Evolutionary conservation across 345 rosid genomes (phyloP).

Genomic region (Alliaria petiolata): DNA sequence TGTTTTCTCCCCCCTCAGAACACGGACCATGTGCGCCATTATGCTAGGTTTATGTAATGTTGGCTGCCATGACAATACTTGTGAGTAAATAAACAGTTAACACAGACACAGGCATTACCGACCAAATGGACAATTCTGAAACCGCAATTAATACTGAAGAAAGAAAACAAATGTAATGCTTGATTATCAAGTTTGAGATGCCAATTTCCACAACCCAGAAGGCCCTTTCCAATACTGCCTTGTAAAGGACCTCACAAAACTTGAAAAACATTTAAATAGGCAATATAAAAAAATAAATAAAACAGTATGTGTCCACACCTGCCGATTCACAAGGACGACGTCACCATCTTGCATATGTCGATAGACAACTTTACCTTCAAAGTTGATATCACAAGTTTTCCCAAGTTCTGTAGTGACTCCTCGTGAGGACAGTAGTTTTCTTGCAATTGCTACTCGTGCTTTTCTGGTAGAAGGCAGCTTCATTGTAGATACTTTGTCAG

Average conservation of each 20-base stretch:
- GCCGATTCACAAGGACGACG: conserved; percentile 89
- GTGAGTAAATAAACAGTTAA: conserved; percentile 21
- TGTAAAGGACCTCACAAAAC: not conserved
- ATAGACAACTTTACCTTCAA: conserved; percentile 78
- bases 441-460: conserved; percentile 62
- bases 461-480: conserved; percentile 48
- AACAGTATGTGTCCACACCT: conserved; percentile 47
- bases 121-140: not conserved
- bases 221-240: not conserved
- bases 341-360: conserved; percentile 96
- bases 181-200: not conserved
- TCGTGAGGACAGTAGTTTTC: conserved; percentile 74
- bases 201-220: too few species aligned
- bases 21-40: conserved; percentile 96
- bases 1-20: conserved; percentile 88
- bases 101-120: not conserved
- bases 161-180: not conserved
- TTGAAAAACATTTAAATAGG: not conserved
- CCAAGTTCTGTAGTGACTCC: conserved; percentile 62
- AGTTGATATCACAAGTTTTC: conserved; percentile 52
- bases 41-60: conserved; percentile 97
- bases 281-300: not conserved
- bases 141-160: not conserved
- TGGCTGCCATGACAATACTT: conserved; percentile 58
- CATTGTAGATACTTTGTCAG: conserved; percentile 58